Evolutionary conservation across 306 rosid genomes (phyloP).

Genomic region (Purshia tridentata): DNA sequence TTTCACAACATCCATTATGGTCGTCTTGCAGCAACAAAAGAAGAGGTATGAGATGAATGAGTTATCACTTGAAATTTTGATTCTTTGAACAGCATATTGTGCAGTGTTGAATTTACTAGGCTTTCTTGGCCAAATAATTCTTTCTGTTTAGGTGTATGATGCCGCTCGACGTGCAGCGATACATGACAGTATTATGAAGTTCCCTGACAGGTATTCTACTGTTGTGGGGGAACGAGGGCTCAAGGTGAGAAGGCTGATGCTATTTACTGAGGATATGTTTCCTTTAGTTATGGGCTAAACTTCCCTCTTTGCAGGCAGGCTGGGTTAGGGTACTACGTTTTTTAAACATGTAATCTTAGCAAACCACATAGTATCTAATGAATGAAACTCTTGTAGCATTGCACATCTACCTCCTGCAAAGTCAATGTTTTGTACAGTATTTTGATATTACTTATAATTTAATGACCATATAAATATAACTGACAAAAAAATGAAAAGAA

Average conservation of each 20-base stretch:
- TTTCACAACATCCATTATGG: constrained; percentile 94
- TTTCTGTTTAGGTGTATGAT: constrained; percentile 67
- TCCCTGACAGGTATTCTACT: constrained; percentile 80
- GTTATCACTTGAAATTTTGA: constrained; percentile 22
- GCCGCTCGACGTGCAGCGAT: constrained; percentile 92
- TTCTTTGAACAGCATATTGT: constrained; percentile 19
- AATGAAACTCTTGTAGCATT: background rate
- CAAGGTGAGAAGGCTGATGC: constrained; percentile 57
- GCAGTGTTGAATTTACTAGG: constrained; percentile 23
- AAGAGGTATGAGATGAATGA: constrained; percentile 60
- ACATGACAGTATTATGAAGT: constrained; percentile 86
- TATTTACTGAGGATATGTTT: constrained; percentile 10
- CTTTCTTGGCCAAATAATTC: constrained; percentile 23
- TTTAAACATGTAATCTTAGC: background rate
- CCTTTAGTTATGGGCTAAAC: constrained; percentile 17
- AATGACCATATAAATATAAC: background rate
- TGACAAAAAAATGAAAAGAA: background rate
- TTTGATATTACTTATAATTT: background rate
- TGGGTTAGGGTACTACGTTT: background rate
- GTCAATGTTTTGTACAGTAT: background rate
- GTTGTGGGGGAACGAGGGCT: constrained; percentile 97
- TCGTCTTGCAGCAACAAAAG: constrained; percentile 74
- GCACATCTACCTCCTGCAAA: background rate
- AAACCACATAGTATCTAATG: background rate
- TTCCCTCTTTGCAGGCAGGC: constrained; percentile 11